Evolutionary conservation across 345 rosid species (phyloP).

Genomic region (Anacardium occidentale): DNA sequence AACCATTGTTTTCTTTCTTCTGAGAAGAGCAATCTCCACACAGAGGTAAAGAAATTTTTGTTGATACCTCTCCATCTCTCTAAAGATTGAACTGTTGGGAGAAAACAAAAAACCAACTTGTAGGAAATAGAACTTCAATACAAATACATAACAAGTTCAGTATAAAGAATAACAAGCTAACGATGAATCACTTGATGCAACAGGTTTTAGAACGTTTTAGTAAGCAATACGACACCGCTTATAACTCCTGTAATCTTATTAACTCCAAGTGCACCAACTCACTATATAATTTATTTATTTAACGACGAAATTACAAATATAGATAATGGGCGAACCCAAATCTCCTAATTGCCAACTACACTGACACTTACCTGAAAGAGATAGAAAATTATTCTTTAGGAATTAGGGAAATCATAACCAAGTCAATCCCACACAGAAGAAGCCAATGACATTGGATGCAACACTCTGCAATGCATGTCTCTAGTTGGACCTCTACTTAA

Average conservation of each 20-base stretch:
- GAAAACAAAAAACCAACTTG: background rate
- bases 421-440: background rate
- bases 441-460: background rate
- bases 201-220: no score
- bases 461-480: background rate
- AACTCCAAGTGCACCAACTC: no score
- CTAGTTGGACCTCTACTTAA: background rate
- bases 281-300: no score
- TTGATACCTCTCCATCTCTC: constrained; percentile 60
- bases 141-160: background rate
- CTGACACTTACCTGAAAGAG: background rate
- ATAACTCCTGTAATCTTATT: background rate
- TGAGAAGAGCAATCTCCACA: constrained; percentile 53
- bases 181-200: background rate
- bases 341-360: no score
- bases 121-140: background rate
- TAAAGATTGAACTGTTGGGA: constrained; percentile 43
- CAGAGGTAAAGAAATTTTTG: constrained; percentile 54
- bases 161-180: no score
- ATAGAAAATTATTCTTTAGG: background rate
- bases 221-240: no score
- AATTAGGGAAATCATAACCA: background rate
- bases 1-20: constrained; percentile 43
- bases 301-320: no score
- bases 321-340: no score